Conservation (phyloP, 1,139 yeast genomes). For the Yamadazyma diospyri region DNA sequence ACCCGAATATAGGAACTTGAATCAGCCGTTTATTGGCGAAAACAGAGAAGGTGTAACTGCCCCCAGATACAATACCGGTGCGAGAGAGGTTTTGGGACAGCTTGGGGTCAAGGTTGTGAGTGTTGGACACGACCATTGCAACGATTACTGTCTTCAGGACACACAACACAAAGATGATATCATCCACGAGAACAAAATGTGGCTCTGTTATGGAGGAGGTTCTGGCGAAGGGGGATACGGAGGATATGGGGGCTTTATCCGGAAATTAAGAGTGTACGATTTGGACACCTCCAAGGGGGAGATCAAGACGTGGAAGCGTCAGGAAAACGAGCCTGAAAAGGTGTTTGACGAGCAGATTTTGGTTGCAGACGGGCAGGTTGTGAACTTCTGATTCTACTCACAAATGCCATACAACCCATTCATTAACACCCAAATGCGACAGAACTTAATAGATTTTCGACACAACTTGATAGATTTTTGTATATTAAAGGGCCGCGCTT, state of each 20-base stretch:
- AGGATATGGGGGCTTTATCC: constrained; percentile 79
- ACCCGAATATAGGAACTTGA: constrained; percentile 65
- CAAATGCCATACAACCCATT: too few species aligned
- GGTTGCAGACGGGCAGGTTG: constrained; percentile 46
- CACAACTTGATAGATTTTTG: too few species aligned
- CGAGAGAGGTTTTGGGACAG: constrained; percentile 52
- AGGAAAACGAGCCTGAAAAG: constrained; percentile 50
- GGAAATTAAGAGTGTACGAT: constrained; percentile 72
- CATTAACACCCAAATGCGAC: too few species aligned
- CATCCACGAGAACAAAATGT: constrained; percentile 41
- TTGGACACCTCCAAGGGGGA: constrained; percentile 50
- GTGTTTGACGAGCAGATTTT: constrained; percentile 57
- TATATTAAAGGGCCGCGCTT: too few species aligned
- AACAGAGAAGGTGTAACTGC: constrained; percentile 74
- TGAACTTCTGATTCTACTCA: constrained; percentile 17
- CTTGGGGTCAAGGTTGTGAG: constrained; percentile 69
- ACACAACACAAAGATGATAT: constrained; percentile 20
- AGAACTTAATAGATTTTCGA: too few species aligned
- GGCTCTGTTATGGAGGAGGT: constrained; percentile 95
- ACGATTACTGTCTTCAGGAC: constrained; percentile 77
- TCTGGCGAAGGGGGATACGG: constrained; percentile 94
- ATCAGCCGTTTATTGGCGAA: constrained; percentile 52
- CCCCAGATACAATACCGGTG: constrained; percentile 66
- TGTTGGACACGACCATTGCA: constrained; percentile 94
- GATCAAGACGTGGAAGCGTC: constrained; percentile 72